Evolutionary conservation across 1,139 yeast genomes (phyloP).

Genomic region (Debaryomyces fabryi): DNA sequence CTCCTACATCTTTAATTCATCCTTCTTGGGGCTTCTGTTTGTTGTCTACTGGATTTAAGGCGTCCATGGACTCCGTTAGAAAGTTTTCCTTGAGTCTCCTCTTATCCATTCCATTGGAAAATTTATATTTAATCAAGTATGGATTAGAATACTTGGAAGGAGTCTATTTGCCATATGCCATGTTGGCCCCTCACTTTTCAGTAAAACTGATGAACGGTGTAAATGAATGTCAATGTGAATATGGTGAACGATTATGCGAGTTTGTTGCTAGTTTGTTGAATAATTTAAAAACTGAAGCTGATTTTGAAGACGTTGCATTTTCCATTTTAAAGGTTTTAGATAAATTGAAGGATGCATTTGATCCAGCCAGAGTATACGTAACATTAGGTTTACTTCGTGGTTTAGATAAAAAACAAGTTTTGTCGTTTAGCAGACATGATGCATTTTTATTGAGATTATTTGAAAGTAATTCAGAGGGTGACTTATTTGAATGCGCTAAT

Average conservation of each 20-base stretch:
- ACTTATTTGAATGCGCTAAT: constrained; percentile 49
- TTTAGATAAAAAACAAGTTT: constrained; percentile 31
- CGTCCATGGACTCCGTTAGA: constrained; percentile 80
- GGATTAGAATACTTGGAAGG: constrained; percentile 51
- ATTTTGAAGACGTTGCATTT: constrained; percentile 20
- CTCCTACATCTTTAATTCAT: constrained; percentile 53
- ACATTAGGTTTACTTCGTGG: constrained; percentile 61
- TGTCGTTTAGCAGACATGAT: constrained; percentile 34
- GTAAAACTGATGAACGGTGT: constrained; percentile 32
- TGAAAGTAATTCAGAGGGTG: constrained; percentile 62
- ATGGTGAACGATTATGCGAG: constrained; percentile 53
- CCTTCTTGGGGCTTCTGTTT: constrained; percentile 77
- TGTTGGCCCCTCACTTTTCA: constrained; percentile 65
- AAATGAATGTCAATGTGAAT: constrained; percentile 45
- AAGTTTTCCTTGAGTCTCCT: constrained; percentile 62
- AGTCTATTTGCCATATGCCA: constrained; percentile 61
- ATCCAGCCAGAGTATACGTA: constrained; percentile 70
- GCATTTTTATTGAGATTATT: constrained; percentile 46
- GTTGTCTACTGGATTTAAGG: constrained; percentile 73
- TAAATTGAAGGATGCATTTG: constrained; percentile 57
- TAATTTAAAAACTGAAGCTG: constrained; percentile 34
- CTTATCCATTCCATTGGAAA: constrained; percentile 51
- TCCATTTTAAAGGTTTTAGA: constrained; percentile 50
- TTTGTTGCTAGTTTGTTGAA: constrained; percentile 52
- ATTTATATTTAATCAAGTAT: constrained; percentile 53